Evolutionary conservation across 2,329 filamentous ascomycete genomes (phyloP), one percentile per base, ranked within the genome.

Genomic region (Neonectria magnoliae): DNA sequence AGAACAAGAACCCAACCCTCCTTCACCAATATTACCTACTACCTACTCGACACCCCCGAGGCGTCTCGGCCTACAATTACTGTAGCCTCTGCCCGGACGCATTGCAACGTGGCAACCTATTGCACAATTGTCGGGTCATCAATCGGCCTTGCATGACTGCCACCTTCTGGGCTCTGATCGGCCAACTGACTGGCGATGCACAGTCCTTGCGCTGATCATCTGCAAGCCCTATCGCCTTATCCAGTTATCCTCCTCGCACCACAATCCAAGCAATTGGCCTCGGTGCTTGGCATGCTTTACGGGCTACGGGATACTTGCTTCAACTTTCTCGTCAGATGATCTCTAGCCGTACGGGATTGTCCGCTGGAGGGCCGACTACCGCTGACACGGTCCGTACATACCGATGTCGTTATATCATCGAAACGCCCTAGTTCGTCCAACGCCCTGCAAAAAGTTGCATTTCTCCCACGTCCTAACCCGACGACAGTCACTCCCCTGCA

Each of bases 351-450:
- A 42, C 31, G 44, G 58, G 22, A 56, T 18, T 44, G 33, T 20
- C 58, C 54, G 27, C 47, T 51, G 45, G 27, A 38, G n/a, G 54
- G 52, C 20, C 42, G 22, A 29, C 53, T 48, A 45, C 70, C 71
- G 71, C 71, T 68, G 66, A 66, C 65, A 64, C 71, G 71, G 71
- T 71, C 71, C 71, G 71, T 57, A 53, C 67, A 60, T 61, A 73
- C 71, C 71, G 71, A 51, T 58, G 44, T 63, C 56, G 47, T 53
- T 65, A 64, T 62, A 57, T 41, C 51, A 58, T 62, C 55, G 44
- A 62, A 59, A 45, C 47, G 38, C 62, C 41, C 57, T 64, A 62
- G 41, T 31, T 58, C 38, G 38, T 42, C 50, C 58, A 47, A 61
- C 62, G 55, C 53, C 57, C 54, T 62, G 57, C 58, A 60, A 18